Percentiles rank a stretch among this genome's conserved stretches.
Conservation (phyloP, 441 rosid species). For the Corymbia calophylla region DNA sequence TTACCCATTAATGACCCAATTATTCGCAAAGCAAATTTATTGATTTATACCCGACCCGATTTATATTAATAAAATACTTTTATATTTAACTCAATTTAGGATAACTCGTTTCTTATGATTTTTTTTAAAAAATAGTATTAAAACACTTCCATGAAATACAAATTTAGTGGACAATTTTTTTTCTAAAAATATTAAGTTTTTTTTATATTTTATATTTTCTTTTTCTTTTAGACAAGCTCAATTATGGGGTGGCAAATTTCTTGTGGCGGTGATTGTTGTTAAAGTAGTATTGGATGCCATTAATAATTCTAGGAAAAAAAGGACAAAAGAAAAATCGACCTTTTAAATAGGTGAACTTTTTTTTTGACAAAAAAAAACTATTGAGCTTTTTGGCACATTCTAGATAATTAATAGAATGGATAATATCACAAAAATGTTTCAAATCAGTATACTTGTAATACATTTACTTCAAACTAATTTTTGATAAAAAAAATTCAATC, state of each 20-base stretch:
- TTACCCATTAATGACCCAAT: accelerated
- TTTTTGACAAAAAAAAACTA: no score
- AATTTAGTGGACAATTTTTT: background rate
- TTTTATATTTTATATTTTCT: no score
- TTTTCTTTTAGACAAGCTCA: background rate
- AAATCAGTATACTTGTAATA: no score
- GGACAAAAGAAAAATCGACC: background rate
- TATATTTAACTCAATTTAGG: no score
- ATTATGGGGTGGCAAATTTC: background rate
- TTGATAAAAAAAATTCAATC: background rate
- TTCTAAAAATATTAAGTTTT: no score
- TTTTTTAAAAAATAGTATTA: no score
- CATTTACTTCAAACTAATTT: no score
- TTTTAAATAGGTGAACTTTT: background rate
- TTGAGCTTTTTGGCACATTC: background rate
- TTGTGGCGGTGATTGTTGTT: background rate
- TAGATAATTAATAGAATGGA: background rate
- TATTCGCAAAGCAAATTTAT: no score
- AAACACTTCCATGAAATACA: background rate
- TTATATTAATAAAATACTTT: no score
- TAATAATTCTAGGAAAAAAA: background rate
- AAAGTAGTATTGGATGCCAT: background rate
- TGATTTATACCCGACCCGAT: accelerated
- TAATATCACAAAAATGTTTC: no score
- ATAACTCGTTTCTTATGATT: no score